Evolutionary conservation across 192 early-diverging fungal species (phyloP), one percentile per base, ranked within the genome.

Genomic region (Coemansia sp.): DNA sequence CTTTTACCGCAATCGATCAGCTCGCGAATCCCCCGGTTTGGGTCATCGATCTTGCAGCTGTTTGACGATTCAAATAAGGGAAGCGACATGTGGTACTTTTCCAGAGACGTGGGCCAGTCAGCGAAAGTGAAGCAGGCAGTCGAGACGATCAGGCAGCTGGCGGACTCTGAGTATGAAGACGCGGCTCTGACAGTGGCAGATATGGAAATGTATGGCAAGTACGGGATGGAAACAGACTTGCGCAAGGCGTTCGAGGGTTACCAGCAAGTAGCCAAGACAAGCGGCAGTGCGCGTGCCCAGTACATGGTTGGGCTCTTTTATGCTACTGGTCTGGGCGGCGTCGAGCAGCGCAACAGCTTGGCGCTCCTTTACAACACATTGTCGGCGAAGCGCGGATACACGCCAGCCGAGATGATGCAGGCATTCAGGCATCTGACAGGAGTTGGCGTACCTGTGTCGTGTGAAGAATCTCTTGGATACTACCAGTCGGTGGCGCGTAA

Each of bases 271-370:
- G 88, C 91, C 2, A 73, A 84, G 31, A 59, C 70, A 33, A 86
- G 78, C 28, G 95, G 94, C 56, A 90, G 93, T 70, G 84, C 91
- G 3, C 84, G 88, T 13, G 95, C 92, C 16, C 97, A 95, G 68
- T 89, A 95, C 29, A 92, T 92, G 84, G 73, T 97, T 6, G 97
- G 95, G 15, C 86, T 95, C 53, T 88, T 95, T 74, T 91, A 97
- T 74, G 89, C 95, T 13, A 95, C 95, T 0, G 95, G 94, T 1
- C 61, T 97, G 53, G 94, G 95, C 9, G 66, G 66, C 35, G 49
- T 43, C 0, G 66, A 71, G 66, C 83, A 74, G 59, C 69, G 67
- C 33, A 74, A 77, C 64, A 62, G 72, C 59, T 58, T 67, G 76
- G 87, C 89, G 21, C 71, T 91, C 37, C 57, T 94, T 2, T 92